phyloP scores from a whole-genome alignment of 2,329 filamentous ascomycete species.

The Microcyclospora pomicola region DNA sequence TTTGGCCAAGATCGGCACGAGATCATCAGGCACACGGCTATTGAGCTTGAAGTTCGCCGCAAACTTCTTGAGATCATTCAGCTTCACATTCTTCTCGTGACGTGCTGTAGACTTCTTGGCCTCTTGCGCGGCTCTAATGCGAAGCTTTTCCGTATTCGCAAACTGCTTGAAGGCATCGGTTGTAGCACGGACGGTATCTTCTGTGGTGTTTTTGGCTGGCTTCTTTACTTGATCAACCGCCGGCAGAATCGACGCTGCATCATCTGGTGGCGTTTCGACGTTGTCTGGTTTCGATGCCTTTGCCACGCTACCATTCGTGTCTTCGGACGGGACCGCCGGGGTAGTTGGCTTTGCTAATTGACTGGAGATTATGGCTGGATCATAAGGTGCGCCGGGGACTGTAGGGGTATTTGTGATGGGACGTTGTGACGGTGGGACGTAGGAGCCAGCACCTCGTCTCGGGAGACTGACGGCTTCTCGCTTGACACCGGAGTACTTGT shows the following conservation, averaged over 20 bases:
- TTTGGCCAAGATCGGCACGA: constrained; percentile 91
- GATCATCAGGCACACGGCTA: constrained; percentile 78
- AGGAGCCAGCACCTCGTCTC: constrained; percentile 52
- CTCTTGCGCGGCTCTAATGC: constrained; percentile 41
- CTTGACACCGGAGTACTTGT: constrained; percentile 92
- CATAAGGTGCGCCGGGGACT: constrained; percentile 62
- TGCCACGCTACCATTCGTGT: background rate
- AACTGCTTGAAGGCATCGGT: constrained; percentile 52
- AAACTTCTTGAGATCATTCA: constrained; percentile 93
- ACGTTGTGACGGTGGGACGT: constrained; percentile 79
- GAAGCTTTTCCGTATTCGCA: constrained; percentile 46
- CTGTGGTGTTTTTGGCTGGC: constrained; percentile 32
- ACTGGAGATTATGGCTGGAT: constrained; percentile 85
- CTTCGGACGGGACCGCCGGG: constrained; percentile 1
- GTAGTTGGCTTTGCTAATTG: constrained; percentile 46
- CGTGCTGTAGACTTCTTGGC: constrained; percentile 40
- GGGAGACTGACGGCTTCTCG: constrained; percentile 45
- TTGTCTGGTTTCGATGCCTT: background rate
- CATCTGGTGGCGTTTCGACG: background rate
- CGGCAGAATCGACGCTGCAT: constrained; percentile 2
- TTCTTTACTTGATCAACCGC: constrained; percentile 7
- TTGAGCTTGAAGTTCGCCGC: constrained; percentile 86
- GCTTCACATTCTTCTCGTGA: constrained; percentile 76
- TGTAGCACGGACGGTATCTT: constrained; percentile 47
- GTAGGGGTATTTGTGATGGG: constrained; percentile 62